A percentile compares a stretch with the other conserved stretches of the same genome.
Evolutionary conservation across 306 rosid species (phyloP).

Genomic region (Astragalus membranaceus): DNA sequence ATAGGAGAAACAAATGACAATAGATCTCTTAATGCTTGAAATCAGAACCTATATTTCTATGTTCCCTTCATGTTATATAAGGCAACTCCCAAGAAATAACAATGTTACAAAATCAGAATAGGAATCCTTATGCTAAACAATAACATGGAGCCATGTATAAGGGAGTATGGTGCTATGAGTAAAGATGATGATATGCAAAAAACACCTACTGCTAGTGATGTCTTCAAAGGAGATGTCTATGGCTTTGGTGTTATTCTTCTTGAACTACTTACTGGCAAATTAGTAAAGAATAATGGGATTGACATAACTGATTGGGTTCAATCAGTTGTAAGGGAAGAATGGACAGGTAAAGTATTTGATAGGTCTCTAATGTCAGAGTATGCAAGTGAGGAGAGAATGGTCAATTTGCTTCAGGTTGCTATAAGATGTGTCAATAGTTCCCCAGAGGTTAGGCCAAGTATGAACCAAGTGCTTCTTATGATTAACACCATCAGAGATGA

Average conservation of each 20-base stretch:
- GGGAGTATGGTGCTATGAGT: conserved; percentile 62
- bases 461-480: conserved; percentile 63
- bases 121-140: conserved; percentile 52
- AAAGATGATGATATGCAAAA: conserved; percentile 24
- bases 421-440: conserved; percentile 53
- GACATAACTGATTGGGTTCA: conserved; percentile 75
- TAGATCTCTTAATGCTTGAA: too few relatives aligned
- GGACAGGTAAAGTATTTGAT: conserved; percentile 89
- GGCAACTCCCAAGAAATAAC: too few relatives aligned
- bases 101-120: too few relatives aligned
- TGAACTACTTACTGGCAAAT: conserved; percentile 74
- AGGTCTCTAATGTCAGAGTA: conserved; percentile 40
- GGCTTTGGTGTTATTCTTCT: conserved; percentile 79
- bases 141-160: conserved; percentile 67
- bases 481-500: conserved; percentile 63
- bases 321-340: conserved; percentile 74
- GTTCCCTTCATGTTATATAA: too few relatives aligned
- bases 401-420: conserved; percentile 77
- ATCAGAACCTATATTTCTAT: too few relatives aligned
- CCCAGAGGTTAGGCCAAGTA: conserved; percentile 60
- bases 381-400: conserved; percentile 80
- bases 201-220: background rate
- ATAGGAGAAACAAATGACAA: too few relatives aligned
- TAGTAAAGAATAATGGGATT: conserved; percentile 51
- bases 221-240: conserved; percentile 49